These are phyloP conservation scores for Vitis cinerea DNA, from an alignment of 164 flowering plant species.

Conservation along the genomic window DNA sequence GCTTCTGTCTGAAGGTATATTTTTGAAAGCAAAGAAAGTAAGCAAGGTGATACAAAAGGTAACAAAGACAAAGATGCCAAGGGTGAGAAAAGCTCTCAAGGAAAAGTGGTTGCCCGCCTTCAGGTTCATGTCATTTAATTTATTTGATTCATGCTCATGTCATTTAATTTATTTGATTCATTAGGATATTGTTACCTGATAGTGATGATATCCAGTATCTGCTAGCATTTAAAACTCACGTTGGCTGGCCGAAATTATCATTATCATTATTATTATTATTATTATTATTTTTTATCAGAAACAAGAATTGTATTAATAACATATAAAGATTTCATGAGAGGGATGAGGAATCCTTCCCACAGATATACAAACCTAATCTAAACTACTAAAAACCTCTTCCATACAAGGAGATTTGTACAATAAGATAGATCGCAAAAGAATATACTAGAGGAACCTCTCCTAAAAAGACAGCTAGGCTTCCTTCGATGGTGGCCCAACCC, in stretches of 20 bases:
- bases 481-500: too few relatives aligned
- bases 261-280: too few relatives aligned
- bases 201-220: not conserved
- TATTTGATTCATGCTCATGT: not conserved
- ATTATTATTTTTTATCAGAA: too few relatives aligned
- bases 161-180: not conserved
- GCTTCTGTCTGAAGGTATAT: conserved; percentile 49
- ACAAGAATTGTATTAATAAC: too few relatives aligned
- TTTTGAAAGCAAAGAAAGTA: conserved; percentile 73
- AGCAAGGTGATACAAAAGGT: conserved; percentile 38
- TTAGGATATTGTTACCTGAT: not conserved
- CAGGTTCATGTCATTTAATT: conserved; percentile 49
- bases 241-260: not conserved
- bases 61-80: conserved; percentile 40
- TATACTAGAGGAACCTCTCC: too few relatives aligned
- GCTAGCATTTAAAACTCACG: not conserved
- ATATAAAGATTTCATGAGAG: too few relatives aligned
- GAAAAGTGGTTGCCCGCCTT: conserved; percentile 67
- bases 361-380: too few relatives aligned
- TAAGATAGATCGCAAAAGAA: too few relatives aligned
- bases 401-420: too few relatives aligned
- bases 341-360: too few relatives aligned
- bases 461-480: too few relatives aligned
- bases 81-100: conserved; percentile 29
- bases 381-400: too few relatives aligned